These are phyloP conservation scores for Ceratobasidium sp. DNA, from an alignment of 1,284 basidiomycete species.

Conservation along the genomic window DNA sequence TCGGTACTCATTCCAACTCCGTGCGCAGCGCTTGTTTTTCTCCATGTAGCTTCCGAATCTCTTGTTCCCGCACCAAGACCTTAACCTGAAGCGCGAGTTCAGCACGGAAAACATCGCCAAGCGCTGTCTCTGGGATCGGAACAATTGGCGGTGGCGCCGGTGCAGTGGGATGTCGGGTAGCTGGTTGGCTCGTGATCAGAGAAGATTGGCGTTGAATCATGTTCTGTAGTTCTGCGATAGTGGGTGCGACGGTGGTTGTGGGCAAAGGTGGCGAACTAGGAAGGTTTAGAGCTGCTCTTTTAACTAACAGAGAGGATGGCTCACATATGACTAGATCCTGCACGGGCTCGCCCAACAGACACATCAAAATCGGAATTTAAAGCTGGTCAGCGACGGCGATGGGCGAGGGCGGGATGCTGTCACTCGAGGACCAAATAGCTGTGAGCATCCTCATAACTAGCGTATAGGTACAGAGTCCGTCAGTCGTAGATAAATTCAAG, in stretches of 20 bases:
- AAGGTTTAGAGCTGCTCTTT: too few species aligned
- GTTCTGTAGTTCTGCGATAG: slow-evolving; percentile 1
- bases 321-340: background rate
- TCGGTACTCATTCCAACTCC: slow-evolving; percentile 11
- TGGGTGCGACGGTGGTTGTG: background rate
- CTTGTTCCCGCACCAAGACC: slow-evolving; percentile 23
- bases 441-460: background rate
- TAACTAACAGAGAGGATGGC: background rate
- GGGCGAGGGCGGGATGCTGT: background rate
- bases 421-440: background rate
- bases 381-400: slow-evolving; percentile 10
- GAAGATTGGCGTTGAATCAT: slow-evolving; percentile 13
- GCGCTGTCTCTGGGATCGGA: background rate
- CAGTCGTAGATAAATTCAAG: background rate
- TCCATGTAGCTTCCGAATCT: background rate
- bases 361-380: slow-evolving; percentile 20
- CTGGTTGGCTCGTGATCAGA: background rate
- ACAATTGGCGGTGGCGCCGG: background rate
- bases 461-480: background rate
- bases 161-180: background rate
- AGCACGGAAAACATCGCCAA: slow-evolving; percentile 19
- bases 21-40: slow-evolving; percentile 29
- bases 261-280: background rate
- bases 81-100: slow-evolving; percentile 32
- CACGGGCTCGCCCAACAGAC: background rate